Evolutionary conservation across 1,284 basidiomycete genomes (phyloP).

Genomic region (Puccinia coronata): DNA sequence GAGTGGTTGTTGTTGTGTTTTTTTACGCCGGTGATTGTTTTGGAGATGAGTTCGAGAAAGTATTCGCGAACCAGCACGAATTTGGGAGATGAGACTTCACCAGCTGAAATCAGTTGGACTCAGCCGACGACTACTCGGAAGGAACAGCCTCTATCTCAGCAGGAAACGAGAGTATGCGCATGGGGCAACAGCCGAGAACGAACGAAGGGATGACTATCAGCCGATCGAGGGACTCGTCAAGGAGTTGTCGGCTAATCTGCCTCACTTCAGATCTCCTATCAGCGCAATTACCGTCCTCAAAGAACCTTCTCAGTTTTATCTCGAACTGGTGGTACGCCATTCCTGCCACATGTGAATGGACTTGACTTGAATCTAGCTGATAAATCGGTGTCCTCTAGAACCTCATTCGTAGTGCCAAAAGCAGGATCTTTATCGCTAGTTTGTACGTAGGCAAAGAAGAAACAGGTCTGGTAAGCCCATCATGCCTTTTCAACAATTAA

Average conservation of each 20-base stretch:
- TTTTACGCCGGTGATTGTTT: too few species aligned
- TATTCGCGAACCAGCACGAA: too few species aligned
- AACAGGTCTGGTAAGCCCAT: slow-evolving; percentile 66
- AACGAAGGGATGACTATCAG: neutral
- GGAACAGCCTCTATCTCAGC: too few species aligned
- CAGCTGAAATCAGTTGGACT: too few species aligned
- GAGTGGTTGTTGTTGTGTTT: too few species aligned
- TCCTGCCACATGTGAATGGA: neutral
- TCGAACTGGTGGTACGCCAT: slow-evolving; percentile 3
- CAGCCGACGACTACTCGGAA: too few species aligned
- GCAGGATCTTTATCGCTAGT: slow-evolving; percentile 80
- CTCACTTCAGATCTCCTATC: neutral
- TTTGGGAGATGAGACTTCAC: too few species aligned
- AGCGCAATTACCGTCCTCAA: neutral
- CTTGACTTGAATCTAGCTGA: neutral
- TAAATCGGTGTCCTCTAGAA: slow-evolving; percentile 61
- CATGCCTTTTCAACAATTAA: neutral
- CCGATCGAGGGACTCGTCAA: neutral
- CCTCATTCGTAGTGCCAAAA: slow-evolving; percentile 72
- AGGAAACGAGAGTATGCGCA: too few species aligned
- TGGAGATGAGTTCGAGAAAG: too few species aligned
- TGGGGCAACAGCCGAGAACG: neutral
- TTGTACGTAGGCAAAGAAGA: slow-evolving; percentile 76
- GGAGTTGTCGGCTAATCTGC: neutral
- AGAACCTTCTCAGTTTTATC: slow-evolving; percentile 6